Conservation (phyloP, 768 basidiomycete species). For the Crassisporium funariophilum region DNA sequence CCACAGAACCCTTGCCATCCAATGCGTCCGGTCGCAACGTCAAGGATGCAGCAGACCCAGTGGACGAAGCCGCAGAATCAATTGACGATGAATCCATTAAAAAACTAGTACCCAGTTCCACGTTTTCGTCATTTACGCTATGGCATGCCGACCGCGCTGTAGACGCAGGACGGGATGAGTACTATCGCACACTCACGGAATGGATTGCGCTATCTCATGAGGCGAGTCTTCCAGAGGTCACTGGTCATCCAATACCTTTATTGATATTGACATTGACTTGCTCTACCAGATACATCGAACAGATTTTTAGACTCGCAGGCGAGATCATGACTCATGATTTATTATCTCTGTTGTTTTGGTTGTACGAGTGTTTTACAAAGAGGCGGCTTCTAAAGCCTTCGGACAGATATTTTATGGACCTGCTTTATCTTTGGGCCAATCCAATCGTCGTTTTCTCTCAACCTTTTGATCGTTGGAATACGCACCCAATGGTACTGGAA, state of each 20-base stretch:
- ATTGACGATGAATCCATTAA: conserved; percentile 26
- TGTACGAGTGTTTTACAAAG: too few relatives aligned
- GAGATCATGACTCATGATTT: too few relatives aligned
- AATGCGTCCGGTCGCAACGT: neutral
- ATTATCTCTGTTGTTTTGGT: too few relatives aligned
- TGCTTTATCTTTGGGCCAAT: too few relatives aligned
- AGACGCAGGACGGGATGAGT: conserved; percentile 73
- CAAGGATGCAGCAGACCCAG: neutral
- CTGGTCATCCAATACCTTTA: neutral
- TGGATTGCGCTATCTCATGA: conserved; percentile 69
- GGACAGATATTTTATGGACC: too few relatives aligned
- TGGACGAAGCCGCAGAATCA: neutral
- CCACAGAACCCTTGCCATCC: too few relatives aligned
- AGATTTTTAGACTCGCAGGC: too few relatives aligned
- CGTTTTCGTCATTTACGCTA: conserved; percentile 68
- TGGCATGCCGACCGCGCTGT: conserved; percentile 78
- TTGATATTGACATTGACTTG: conserved; percentile 1
- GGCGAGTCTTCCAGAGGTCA: conserved; percentile 40
- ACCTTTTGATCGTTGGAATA: too few relatives aligned
- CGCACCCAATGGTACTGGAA: too few relatives aligned
- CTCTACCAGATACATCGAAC: conserved; percentile 27
- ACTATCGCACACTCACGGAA: conserved; percentile 65
- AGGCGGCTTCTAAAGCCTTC: too few relatives aligned
- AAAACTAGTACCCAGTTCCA: conserved; percentile 47
- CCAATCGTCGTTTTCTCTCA: too few relatives aligned